These are phyloP conservation scores for Leishmania mexicana DNA, from an alignment of 208 protist species.

Conservation along the genomic window DNA sequence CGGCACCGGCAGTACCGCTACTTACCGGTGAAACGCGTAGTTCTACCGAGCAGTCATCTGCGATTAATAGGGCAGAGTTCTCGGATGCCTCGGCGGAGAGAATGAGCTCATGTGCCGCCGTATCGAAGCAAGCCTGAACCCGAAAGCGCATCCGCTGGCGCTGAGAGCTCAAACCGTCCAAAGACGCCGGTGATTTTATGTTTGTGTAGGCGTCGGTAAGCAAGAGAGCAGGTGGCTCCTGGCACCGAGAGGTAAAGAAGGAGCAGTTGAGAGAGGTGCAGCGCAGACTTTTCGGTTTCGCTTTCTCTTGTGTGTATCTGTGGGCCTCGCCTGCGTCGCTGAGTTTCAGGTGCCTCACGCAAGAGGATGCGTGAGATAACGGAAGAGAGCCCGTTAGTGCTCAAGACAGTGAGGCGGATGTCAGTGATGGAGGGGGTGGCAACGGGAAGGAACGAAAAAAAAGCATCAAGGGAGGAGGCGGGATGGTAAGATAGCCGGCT, in stretches of 20 bases:
- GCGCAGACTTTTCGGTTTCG: neutral
- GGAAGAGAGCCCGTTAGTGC: neutral
- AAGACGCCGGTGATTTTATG: too few relatives aligned
- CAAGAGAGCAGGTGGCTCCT: neutral
- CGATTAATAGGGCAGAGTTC: slow-evolving; percentile 7
- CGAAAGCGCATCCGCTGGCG: slow-evolving; percentile 19
- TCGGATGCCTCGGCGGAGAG: slow-evolving; percentile 14
- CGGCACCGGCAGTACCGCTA: neutral
- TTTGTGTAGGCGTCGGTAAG: neutral
- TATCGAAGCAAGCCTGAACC: slow-evolving; percentile 28
- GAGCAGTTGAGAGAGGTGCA: neutral
- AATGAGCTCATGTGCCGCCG: slow-evolving; percentile 9
- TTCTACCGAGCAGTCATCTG: slow-evolving; percentile 16
- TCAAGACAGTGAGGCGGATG: neutral
- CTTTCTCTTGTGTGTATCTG: neutral
- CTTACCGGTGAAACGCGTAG: neutral
- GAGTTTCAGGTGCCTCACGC: neutral
- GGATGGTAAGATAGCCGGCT: neutral
- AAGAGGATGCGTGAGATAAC: neutral
- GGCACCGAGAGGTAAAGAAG: neutral
- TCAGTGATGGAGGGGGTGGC: neutral
- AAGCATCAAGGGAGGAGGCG: slow-evolving; percentile 1
- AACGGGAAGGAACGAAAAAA: neutral
- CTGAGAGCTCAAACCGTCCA: neutral
- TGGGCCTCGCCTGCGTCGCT: neutral